Conservation (phyloP, 805 yeast species). For the Cyberlindnera maritima region DNA sequence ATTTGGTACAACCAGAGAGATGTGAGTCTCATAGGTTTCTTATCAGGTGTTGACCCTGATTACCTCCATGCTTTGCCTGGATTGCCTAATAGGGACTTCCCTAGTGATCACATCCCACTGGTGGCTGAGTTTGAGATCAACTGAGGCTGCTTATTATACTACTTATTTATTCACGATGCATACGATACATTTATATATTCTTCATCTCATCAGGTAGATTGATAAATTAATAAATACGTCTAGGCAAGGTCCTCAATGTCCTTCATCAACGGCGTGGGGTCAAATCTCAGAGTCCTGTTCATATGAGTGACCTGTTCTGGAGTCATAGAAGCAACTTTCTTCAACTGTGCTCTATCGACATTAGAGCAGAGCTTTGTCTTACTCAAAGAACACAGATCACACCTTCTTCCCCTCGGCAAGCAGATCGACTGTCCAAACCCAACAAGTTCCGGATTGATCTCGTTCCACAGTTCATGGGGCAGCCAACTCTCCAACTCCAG, state of each 20-base stretch:
- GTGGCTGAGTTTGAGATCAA: constrained; percentile 26
- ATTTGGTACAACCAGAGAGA: constrained; percentile 48
- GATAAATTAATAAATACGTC: constrained; percentile 3
- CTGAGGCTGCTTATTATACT: neutral
- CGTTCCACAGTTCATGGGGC: constrained; percentile 73
- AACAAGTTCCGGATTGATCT: constrained; percentile 80
- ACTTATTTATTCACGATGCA: constrained; percentile 11
- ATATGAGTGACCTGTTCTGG: constrained; percentile 18
- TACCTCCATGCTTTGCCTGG: constrained; percentile 37
- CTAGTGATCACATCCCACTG: constrained; percentile 36
- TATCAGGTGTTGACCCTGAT: constrained; percentile 46
- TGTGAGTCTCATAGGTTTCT: constrained; percentile 39
- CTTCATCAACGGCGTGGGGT: constrained; percentile 34
- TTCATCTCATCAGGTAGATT: neutral
- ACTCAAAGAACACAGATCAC: constrained; percentile 67
- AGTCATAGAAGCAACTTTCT: constrained; percentile 27
- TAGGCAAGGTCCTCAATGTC: constrained; percentile 36
- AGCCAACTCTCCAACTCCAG: constrained; percentile 68
- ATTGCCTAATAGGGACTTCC: constrained; percentile 56
- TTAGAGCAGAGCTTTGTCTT: constrained; percentile 54
- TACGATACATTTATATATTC: neutral
- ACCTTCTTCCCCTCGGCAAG: constrained; percentile 62
- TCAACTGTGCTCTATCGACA: constrained; percentile 45
- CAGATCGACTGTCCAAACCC: constrained; percentile 94
- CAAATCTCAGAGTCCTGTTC: constrained; percentile 39